A percentile compares a stretch with the other conserved stretches of the same genome.
These are phyloP conservation scores for Crepidotus variabilis DNA, from an alignment of 768 basidiomycete species.

Conservation along the genomic window DNA sequence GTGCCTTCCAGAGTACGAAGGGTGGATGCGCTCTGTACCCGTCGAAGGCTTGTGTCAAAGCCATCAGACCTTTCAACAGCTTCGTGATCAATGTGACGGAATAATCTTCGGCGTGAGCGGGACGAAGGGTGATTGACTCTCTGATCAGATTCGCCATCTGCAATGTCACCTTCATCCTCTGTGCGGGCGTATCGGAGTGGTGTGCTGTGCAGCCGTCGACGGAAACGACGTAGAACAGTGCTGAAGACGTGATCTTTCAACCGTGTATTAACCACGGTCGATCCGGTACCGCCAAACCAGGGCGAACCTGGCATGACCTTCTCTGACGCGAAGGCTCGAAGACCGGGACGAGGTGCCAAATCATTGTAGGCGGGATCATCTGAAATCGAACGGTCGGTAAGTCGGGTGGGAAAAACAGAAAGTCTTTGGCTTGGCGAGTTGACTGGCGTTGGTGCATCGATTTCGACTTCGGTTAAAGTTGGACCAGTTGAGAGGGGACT, in stretches of 20 bases:
- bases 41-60: constrained; percentile 42
- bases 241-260: constrained; percentile 95
- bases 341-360: constrained; percentile 26
- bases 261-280: constrained; percentile 90
- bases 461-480: constrained; percentile 30
- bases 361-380: constrained; percentile 14
- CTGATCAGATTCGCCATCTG: constrained; percentile 24
- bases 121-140: constrained; percentile 14
- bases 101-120: constrained; percentile 34
- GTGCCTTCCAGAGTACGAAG: constrained; percentile 29
- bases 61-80: constrained; percentile 36
- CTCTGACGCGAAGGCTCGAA: constrained; percentile 41
- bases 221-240: constrained; percentile 75
- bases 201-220: constrained; percentile 45
- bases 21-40: constrained; percentile 61
- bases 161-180: constrained; percentile 51
- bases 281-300: constrained; percentile 86
- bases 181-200: constrained; percentile 34
- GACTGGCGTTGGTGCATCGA: constrained; percentile 46
- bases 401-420: constrained; percentile 26
- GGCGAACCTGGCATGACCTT: constrained; percentile 37
- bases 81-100: constrained; percentile 33
- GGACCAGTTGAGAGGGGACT: constrained; percentile 41
- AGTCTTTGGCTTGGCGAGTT: constrained; percentile 38
- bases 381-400: constrained; percentile 18